phyloP scores from a whole-genome alignment of 108 stramenopile genomes.

The Aurantiochytrium sp. region DNA sequence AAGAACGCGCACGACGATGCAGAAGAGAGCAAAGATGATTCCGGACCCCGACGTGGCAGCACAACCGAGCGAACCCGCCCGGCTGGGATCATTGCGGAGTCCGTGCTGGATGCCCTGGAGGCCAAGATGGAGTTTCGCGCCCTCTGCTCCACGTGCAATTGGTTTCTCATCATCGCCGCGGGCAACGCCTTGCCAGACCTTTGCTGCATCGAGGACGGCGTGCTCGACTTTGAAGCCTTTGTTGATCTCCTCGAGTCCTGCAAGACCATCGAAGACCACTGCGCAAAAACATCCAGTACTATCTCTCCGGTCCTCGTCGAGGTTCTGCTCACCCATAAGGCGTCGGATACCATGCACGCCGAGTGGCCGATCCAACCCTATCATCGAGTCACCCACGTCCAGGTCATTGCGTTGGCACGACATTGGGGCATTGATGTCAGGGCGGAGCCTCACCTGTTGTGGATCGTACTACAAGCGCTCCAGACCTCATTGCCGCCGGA shows the following conservation, averaged over 20 bases:
- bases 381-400: background rate
- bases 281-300: background rate
- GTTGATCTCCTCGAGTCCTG: background rate
- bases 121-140: background rate
- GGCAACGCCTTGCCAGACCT: background rate
- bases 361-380: slow-evolving; percentile 4
- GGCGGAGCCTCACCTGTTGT: background rate
- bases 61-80: background rate
- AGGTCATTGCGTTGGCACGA: background rate
- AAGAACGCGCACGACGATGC: background rate
- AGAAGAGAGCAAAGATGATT: background rate
- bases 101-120: background rate
- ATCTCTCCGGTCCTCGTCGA: background rate
- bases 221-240: background rate
- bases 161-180: background rate
- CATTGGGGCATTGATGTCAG: background rate
- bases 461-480: background rate
- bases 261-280: background rate
- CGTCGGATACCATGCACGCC: background rate
- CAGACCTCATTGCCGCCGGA: background rate
- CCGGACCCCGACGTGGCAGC: no score
- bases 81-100: background rate
- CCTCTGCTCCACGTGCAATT: background rate
- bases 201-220: background rate
- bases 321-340: background rate